Conservation (phyloP, 2,329 filamentous ascomycete genomes). For the Decorospora gaudefroyi region DNA sequence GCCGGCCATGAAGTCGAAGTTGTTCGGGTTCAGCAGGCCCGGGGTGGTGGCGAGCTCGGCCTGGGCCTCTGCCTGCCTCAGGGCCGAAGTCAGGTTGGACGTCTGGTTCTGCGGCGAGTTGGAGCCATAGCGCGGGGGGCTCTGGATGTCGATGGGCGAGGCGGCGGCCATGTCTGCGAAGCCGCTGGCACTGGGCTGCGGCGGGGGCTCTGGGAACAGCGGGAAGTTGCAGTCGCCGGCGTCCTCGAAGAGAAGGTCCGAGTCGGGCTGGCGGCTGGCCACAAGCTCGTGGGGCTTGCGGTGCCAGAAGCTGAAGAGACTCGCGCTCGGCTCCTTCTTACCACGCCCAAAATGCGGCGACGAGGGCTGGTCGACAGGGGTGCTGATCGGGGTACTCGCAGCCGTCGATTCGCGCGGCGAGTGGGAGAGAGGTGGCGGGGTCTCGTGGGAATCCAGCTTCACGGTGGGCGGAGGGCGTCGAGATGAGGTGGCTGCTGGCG, state of each 20-base stretch:
- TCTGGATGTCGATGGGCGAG: constrained; percentile 64
- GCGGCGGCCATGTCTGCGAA: constrained; percentile 57
- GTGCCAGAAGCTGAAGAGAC: constrained; percentile 53
- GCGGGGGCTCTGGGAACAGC: constrained; percentile 45
- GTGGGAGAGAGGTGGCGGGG: constrained; percentile 58
- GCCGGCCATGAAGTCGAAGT: constrained; percentile 37
- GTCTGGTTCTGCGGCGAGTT: constrained; percentile 65
- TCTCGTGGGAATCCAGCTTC: constrained; percentile 61
- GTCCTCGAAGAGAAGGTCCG: constrained; percentile 49
- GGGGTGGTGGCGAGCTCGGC: constrained; percentile 43
- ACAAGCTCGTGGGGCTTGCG: constrained; percentile 47
- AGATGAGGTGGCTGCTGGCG: constrained; percentile 8
- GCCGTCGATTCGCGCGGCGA: constrained; percentile 59
- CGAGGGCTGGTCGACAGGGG: constrained; percentile 46
- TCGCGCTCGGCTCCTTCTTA: constrained; percentile 45
- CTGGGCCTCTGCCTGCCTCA: constrained; percentile 55
- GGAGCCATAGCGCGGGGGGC: constrained; percentile 58
- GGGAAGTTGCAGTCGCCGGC: constrained; percentile 50
- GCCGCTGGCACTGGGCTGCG: constrained; percentile 17
- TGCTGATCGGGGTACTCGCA: constrained; percentile 57
- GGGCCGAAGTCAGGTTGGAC: constrained; percentile 65
- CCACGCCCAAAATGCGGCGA: constrained; percentile 50
- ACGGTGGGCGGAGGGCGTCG: constrained; percentile 36
- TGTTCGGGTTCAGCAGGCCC: constrained; percentile 49
- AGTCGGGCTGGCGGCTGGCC: constrained; percentile 36